A percentile compares a stretch with the other conserved stretches of the same genome.
These are phyloP conservation scores for Scleromitrula shiraiana DNA, from an alignment of 2,329 filamentous ascomycete genomes.

Conservation along the genomic window DNA sequence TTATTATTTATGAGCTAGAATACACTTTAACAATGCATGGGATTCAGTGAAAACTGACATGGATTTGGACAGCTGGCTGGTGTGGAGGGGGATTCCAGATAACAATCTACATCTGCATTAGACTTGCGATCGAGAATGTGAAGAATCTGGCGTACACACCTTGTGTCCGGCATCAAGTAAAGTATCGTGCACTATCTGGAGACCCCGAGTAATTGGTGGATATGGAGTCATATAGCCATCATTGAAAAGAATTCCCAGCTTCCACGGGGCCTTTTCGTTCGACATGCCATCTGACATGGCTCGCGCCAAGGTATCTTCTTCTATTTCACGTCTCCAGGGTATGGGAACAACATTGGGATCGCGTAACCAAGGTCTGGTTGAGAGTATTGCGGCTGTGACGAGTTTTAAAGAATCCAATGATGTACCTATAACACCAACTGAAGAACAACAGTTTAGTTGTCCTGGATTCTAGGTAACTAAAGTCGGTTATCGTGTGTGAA, in stretches of 20 bases:
- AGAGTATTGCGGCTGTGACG: too few species aligned
- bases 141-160: constrained; percentile 36
- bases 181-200: constrained; percentile 41
- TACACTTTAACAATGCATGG: not conserved
- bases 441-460: too few species aligned
- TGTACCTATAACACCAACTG: constrained; percentile 34
- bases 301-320: constrained; percentile 23
- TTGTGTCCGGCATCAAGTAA: constrained; percentile 46
- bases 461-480: too few species aligned
- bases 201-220: constrained; percentile 48
- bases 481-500: too few species aligned
- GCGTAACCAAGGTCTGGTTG: too few species aligned
- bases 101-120: not conserved
- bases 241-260: constrained; percentile 44
- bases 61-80: not conserved
- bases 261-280: constrained; percentile 17
- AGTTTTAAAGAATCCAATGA: constrained; percentile 23
- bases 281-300: constrained; percentile 31
- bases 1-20: not conserved
- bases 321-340: constrained; percentile 30
- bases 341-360: constrained; percentile 37
- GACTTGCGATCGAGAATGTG: not conserved
- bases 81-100: constrained; percentile 22
- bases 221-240: constrained; percentile 47
- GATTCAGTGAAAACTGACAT: not conserved